Conservation (phyloP, 768 basidiomycete species). For the Jaapia argillacea region DNA sequence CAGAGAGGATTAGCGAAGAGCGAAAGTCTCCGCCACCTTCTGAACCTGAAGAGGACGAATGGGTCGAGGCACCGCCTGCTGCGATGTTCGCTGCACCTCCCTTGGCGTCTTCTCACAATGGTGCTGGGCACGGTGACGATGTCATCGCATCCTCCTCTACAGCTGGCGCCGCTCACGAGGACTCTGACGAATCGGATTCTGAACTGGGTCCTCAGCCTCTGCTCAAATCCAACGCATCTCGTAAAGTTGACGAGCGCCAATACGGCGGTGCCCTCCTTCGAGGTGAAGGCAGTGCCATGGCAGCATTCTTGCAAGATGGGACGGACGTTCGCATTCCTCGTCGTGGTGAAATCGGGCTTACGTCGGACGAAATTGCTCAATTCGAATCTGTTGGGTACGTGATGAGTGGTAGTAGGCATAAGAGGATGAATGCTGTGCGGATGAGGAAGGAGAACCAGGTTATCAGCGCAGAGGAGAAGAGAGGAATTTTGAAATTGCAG, state of each 20-base stretch:
- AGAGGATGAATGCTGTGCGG: conserved; percentile 97
- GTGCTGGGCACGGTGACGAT: conserved; percentile 13
- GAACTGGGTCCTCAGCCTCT: conserved; percentile 79
- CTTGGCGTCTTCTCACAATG: conserved; percentile 9
- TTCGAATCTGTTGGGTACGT: conserved; percentile 92
- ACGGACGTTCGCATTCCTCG: conserved; percentile 86
- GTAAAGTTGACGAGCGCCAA: conserved; percentile 64
- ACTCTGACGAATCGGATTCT: conserved; percentile 35
- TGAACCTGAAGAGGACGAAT: conserved; percentile 40
- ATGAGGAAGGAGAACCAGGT: conserved; percentile 99
- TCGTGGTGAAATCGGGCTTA: conserved; percentile 96
- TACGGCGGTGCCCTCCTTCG: conserved; percentile 87
- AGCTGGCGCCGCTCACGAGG: conserved; percentile 8
- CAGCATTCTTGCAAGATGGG: conserved; percentile 82
- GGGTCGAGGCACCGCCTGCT: conserved; percentile 51
- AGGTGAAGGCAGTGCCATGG: conserved; percentile 98
- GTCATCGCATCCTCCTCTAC: conserved; percentile 12
- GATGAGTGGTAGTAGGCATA: conserved; percentile 92
- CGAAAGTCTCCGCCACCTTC: conserved; percentile 9
- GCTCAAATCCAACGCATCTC: conserved; percentile 28
- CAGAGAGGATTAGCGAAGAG: conserved; percentile 14
- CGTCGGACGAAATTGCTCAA: conserved; percentile 75
- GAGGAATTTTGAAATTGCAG: conserved; percentile 90
- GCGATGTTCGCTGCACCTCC: conserved; percentile 17
- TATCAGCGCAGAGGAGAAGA: conserved; percentile 96